Base-by-base conservation (phyloP, 495 filamentous ascomycete species). In the Penicillium dipodomyicola region DNA sequence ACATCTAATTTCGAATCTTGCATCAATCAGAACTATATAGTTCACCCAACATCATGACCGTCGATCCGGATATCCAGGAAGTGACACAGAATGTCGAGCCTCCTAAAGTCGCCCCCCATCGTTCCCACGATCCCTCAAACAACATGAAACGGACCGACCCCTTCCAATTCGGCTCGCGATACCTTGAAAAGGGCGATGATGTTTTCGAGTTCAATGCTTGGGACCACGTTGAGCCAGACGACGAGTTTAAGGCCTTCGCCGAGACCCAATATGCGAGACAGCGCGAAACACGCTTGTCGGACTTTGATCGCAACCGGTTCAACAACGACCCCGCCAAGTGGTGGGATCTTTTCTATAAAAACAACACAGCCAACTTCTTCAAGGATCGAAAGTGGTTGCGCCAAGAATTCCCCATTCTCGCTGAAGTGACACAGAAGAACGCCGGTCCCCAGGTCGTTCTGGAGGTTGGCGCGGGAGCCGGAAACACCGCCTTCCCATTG, bases 131-230 rank as follows among this genome's bases (percentile, higher is more conserved):
- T 62, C 78, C 81, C 47, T 60, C 68, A 57, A 82, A 75, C 61
- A 80, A 79, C 59, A 77, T 86, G 70, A 98, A 97, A 77, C 82
- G 90, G 54, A 89, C 70, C 66, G 89, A 96, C 61, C 95, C 94
- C 33, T 98, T 98, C 74, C 85, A 91, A 72, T 98, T 98, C 72
- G 94, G 94, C 52, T 92, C 90, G 11, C 91, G 94, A 45, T 86
- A 82, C 61, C 85, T 98, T 39, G 83, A 87, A 59, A 75, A 91
- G 64, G 82, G 84, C 61, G 90, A 95, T 73, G 82, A 97, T 65
- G 86, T 95, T 61, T 97, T 88, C 75, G 87, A 92, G 66, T 93
- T 92, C 84, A 98, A 98, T 71, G 94, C 94, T 39, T 98, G 94
- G 94, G 94, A 98, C 72, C 92, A 97, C 67, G 94, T 97, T 65